Evolutionary conservation across 257 asterid genomes (phyloP).

Genomic region (Penstemon eatonii): DNA sequence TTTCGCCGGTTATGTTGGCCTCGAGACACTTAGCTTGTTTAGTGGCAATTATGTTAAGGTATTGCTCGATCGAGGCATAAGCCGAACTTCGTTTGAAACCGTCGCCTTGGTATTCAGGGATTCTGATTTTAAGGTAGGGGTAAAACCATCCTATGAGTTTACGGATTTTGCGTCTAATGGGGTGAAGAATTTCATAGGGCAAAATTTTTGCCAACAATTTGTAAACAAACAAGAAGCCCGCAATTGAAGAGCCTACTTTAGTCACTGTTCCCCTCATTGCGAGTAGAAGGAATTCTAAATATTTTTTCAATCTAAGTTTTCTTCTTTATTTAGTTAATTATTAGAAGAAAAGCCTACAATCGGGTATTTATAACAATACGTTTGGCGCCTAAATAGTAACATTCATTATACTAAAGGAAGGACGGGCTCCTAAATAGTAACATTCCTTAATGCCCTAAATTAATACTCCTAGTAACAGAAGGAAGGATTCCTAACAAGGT

Average conservation of each 20-base stretch:
- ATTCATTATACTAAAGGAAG: too few species aligned
- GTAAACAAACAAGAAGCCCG: constrained; percentile 32
- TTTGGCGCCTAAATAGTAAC: too few species aligned
- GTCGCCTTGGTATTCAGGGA: constrained; percentile 35
- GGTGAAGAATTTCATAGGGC: constrained; percentile 32
- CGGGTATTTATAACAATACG: too few species aligned
- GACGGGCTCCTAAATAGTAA: too few species aligned
- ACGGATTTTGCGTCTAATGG: constrained; percentile 25
- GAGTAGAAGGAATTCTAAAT: too few species aligned
- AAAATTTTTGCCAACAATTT: constrained; percentile 23
- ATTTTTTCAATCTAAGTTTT: too few species aligned
- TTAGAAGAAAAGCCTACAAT: too few species aligned
- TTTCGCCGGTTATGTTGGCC: constrained; percentile 39
- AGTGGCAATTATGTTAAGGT: constrained; percentile 46
- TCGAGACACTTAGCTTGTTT: constrained; percentile 44
- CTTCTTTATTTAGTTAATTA: too few species aligned
- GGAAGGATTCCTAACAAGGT: too few species aligned
- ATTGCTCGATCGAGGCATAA: constrained; percentile 46
- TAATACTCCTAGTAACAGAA: too few species aligned
- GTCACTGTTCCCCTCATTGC: constrained; percentile 8
- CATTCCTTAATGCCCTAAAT: too few species aligned
- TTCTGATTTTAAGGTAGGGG: constrained; percentile 43
- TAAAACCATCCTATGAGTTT: constrained; percentile 21
- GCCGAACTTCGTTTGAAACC: constrained; percentile 44
- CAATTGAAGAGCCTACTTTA: constrained; percentile 30